Conservation (phyloP, 1,284 basidiomycete species). For the Filobasidium uniguttulatum region DNA sequence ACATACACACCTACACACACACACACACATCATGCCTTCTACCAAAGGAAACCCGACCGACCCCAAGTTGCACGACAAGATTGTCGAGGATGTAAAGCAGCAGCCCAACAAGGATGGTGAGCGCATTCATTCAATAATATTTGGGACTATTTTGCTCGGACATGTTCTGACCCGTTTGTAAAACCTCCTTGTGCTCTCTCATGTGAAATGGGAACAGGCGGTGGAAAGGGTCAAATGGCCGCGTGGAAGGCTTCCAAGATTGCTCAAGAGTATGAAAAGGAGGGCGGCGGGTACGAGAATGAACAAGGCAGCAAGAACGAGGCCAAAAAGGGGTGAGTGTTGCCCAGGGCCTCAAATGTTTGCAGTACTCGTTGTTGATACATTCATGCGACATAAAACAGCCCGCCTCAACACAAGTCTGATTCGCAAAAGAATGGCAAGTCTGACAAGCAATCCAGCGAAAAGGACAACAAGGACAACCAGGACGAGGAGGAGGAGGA, state of each 20-base stretch:
- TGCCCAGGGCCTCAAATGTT: not conserved
- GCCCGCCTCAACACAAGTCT: conserved; percentile 33
- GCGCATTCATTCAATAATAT: not conserved
- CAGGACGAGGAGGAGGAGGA: conserved; percentile 7
- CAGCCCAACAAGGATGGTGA: conserved; percentile 36
- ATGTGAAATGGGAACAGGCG: conserved; percentile 6
- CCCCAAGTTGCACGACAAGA: conserved; percentile 35
- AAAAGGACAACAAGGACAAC: conserved; percentile 16
- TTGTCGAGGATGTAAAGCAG: conserved; percentile 36
- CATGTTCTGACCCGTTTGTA: not conserved
- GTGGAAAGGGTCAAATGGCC: conserved; percentile 37
- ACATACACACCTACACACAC: no score
- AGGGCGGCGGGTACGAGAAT: conserved; percentile 37
- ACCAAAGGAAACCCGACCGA: conserved; percentile 40
- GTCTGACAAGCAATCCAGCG: not conserved
- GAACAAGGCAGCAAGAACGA: conserved; percentile 37
- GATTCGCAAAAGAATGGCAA: conserved; percentile 11
- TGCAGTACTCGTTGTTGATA: not conserved
- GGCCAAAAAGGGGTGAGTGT: conserved; percentile 26
- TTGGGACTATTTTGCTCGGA: not conserved
- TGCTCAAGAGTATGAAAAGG: conserved; percentile 36
- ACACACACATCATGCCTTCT: conserved; percentile 31
- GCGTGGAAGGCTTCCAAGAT: conserved; percentile 37
- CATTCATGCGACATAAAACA: not conserved
- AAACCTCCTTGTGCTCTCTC: not conserved